A percentile compares a stretch with the other conserved stretches of the same genome.
phyloP scores from a whole-genome alignment of 108 stramenopile genomes.

The Skeletonema grethae region DNA sequence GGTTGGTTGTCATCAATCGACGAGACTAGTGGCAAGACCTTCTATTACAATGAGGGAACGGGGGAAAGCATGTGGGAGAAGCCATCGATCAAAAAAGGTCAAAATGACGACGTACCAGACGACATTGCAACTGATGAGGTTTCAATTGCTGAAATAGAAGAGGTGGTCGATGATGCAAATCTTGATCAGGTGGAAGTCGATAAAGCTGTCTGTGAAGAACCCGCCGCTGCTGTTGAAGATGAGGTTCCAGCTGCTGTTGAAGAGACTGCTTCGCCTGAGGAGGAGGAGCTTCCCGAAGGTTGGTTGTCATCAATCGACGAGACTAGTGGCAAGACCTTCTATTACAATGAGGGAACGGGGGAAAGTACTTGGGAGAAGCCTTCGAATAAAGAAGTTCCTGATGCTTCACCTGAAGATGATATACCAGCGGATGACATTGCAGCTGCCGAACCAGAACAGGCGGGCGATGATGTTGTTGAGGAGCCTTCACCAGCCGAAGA shows the following conservation, averaged over 20 bases:
- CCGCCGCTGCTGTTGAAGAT: too few species aligned
- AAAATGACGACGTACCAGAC: background rate
- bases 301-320: background rate
- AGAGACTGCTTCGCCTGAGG: background rate
- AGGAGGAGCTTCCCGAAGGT: background rate
- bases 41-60: constrained; percentile 80
- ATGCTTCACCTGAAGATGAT: constrained; percentile 1
- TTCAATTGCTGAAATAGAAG: background rate
- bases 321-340: constrained; percentile 41
- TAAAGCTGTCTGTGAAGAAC: too few species aligned
- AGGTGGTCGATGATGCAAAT: background rate
- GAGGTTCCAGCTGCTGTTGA: background rate
- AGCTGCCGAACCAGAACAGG: background rate
- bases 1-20: background rate
- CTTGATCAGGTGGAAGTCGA: too few species aligned
- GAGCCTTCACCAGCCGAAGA: background rate
- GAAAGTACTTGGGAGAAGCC: constrained; percentile 87
- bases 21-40: constrained; percentile 12
- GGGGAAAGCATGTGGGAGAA: constrained; percentile 85
- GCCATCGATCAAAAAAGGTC: constrained; percentile 24
- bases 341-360: constrained; percentile 80
- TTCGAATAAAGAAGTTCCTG: background rate
- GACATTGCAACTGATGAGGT: background rate
- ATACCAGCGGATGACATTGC: background rate
- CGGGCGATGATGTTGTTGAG: background rate